Base-by-base conservation (phyloP, 2,329 filamentous ascomycete species). In the Colletotrichum navitas region DNA sequence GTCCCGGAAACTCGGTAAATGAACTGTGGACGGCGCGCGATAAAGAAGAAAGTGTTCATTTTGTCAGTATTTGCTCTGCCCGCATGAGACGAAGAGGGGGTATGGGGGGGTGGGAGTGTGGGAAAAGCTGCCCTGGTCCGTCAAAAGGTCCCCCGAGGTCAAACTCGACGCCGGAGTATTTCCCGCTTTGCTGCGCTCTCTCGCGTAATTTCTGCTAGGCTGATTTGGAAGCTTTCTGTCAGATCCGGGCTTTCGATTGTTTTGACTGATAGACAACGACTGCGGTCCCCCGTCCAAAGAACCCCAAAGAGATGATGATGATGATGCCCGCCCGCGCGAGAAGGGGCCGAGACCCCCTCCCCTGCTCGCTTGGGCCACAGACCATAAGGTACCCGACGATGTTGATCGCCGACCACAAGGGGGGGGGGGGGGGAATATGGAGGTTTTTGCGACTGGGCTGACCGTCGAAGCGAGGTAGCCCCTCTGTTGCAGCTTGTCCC, bases 1-100 rank as follows among this genome's bases (percentile, higher is more conserved):
- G 69, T 72, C 47, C 69, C 69, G 49, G 55, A 47, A 49, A 69
- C 24, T 61, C 69, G 69, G 69, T 72, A 72, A 72, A 72, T 72
- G 59, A 47, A 54, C 45, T 58, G 59, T 63, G 66, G 54, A 18
- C 26, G 49, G 26, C 26, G 47, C n/a, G 47, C n/a, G 51, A 55
- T 54, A 55, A 60, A 60, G 41, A 41, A 29, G 60, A 54, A 63
- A 47, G 47, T 54, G 34, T 51, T 63, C 51, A 36, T 68, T 62
- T 71, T 26, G 43, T n/a, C 8, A 45, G 43, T 6, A 45, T 45
- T n/a, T 16, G 59, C 41, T 11, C n/a, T 52, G 36, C 41, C 34
- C 18, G 43, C 16, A 24, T 12, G 29, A 21, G n/a, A 32, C 12
- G 18, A 24, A 26, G 34, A 41, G 34, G 49, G 49, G 29, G 4